A percentile compares a stretch with the other conserved stretches of the same genome.
Evolutionary conservation across 192 early-diverging fungal genomes (phyloP).

Genomic region (Helicostylum pulchrum): DNA sequence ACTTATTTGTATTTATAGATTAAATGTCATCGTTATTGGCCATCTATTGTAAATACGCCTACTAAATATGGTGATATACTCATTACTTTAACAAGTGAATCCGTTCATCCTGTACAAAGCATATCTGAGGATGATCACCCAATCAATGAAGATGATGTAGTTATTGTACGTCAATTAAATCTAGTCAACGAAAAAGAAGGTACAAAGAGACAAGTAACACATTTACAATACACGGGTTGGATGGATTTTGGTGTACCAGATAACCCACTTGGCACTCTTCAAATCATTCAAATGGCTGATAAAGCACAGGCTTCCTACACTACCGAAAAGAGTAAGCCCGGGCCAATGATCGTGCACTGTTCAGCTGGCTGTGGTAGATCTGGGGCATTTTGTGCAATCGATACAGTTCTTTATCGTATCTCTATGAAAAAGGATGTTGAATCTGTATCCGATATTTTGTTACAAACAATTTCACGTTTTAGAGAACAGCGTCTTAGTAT

Average conservation of each 20-base stretch:
- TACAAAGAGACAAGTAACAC: slow-evolving; percentile 52
- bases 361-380: slow-evolving; percentile 60
- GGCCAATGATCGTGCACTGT: slow-evolving; percentile 45
- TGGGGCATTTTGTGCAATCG: slow-evolving; percentile 60
- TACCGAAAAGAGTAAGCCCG: not conserved
- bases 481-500: slow-evolving; percentile 76
- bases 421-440: slow-evolving; percentile 53
- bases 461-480: slow-evolving; percentile 60
- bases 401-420: slow-evolving; percentile 40
- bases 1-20: slow-evolving; percentile 24
- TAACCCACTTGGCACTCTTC: slow-evolving; percentile 58
- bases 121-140: too few relatives aligned
- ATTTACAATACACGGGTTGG: slow-evolving; percentile 88
- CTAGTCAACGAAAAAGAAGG: slow-evolving; percentile 16
- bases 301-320: slow-evolving; percentile 14
- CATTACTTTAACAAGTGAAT: not conserved
- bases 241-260: slow-evolving; percentile 85
- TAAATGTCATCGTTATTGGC: slow-evolving; percentile 94
- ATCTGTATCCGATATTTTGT: slow-evolving; percentile 65
- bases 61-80: slow-evolving; percentile 40
- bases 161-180: slow-evolving; percentile 56
- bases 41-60: slow-evolving; percentile 38
- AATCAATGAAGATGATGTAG: slow-evolving; percentile 42
- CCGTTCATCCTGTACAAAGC: not conserved
- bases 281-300: slow-evolving; percentile 54